phyloP scores from a whole-genome alignment of 1,284 basidiomycete species.

The Taiwanofungus camphoratus region DNA sequence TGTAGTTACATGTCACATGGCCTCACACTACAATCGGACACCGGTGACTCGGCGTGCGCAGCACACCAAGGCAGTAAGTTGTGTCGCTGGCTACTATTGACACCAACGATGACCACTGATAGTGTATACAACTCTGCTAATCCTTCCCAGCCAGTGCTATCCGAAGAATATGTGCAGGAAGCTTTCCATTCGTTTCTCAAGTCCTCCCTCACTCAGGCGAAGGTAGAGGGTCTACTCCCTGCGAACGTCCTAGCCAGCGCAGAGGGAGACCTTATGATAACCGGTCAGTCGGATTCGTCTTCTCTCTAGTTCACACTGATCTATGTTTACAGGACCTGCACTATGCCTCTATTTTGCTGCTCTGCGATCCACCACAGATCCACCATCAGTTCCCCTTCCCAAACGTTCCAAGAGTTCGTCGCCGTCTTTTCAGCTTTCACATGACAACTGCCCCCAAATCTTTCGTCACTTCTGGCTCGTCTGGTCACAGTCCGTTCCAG shows the following conservation, averaged over 20 bases:
- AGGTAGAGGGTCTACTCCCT: slow-evolving; percentile 65
- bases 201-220: slow-evolving; percentile 69
- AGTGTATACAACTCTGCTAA: not conserved
- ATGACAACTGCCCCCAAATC: slow-evolving; percentile 48
- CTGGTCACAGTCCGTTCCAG: slow-evolving; percentile 62
- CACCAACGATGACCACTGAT: not conserved
- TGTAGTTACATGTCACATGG: too few species aligned
- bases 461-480: slow-evolving; percentile 66
- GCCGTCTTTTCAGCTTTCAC: slow-evolving; percentile 42
- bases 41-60: too few species aligned
- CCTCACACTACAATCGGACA: too few species aligned
- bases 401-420: slow-evolving; percentile 28
- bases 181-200: slow-evolving; percentile 77
- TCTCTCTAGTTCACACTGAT: not conserved
- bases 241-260: slow-evolving; percentile 66
- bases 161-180: slow-evolving; percentile 63
- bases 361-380: slow-evolving; percentile 52
- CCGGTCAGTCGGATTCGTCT: slow-evolving; percentile 41
- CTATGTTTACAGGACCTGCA: slow-evolving; percentile 45
- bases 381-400: slow-evolving; percentile 57
- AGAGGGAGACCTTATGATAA: slow-evolving; percentile 76
- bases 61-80: too few species aligned
- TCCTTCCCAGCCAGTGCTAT: slow-evolving; percentile 26
- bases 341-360: slow-evolving; percentile 68
- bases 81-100: too few species aligned